phyloP scores from a whole-genome alignment of 2,329 filamentous ascomycete genomes.

The Talaromyces sp. region DNA sequence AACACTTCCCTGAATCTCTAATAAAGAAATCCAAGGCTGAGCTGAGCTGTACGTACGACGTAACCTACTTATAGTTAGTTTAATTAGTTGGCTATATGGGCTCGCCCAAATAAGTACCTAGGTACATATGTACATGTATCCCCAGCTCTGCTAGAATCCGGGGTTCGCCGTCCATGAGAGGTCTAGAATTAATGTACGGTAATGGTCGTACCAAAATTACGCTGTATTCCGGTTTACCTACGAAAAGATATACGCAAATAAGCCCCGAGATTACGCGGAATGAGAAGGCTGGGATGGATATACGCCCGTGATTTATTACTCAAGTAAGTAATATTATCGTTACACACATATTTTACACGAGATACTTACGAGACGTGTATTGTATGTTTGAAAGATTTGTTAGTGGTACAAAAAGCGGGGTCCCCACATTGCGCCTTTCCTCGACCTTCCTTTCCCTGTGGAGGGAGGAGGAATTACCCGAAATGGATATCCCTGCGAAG shows the following conservation, averaged over 20 bases:
- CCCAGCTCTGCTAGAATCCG: background rate
- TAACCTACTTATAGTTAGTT: background rate
- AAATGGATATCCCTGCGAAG: background rate
- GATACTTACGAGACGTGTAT: background rate
- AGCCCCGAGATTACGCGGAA: background rate
- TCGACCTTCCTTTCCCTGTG: no score
- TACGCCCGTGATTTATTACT: background rate
- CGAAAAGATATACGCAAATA: background rate
- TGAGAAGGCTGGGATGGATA: background rate
- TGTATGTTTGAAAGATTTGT: background rate
- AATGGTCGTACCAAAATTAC: background rate
- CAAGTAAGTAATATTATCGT: background rate
- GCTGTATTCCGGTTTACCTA: background rate
- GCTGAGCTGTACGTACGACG: background rate
- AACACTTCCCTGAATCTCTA: background rate
- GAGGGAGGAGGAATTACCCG: background rate
- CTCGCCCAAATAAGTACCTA: background rate
- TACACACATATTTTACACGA: background rate
- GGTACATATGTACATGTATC: background rate
- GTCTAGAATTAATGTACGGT: background rate
- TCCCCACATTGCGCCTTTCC: slow-evolving; percentile 2
- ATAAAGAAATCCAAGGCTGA: background rate
- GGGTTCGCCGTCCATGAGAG: background rate
- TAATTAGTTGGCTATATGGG: background rate
- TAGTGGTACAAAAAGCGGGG: slow-evolving; percentile 12